Evolutionary conservation across 2,329 filamentous ascomycete species (phyloP), one percentile per base, ranked within the genome.

Genomic region (Aspergillus sp.): DNA sequence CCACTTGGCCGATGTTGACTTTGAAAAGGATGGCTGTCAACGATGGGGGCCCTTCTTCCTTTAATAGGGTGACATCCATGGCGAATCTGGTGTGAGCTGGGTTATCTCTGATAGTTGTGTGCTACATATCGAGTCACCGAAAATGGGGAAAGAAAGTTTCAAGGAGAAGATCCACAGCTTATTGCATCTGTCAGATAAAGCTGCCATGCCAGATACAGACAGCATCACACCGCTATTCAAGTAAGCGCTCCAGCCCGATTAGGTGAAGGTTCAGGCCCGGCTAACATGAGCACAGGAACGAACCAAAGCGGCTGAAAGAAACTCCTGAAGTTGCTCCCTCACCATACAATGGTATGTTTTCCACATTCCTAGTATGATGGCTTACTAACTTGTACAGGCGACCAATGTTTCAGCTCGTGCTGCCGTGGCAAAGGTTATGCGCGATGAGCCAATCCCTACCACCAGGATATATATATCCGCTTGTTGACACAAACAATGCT

Each of bases 321-420:
- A 57, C 54, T 3, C 46, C 41, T 1, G 48, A 59, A n/a, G 34
- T 53, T 15, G 49, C 49, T 11, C 49, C 28, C 3, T 1, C 22
- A 4, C 49, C 49, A 3, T 59, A 59, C 19, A 59, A 53, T 22
- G 56, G 56, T 59, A 46, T 23, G 48, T 46, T 23, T n/a, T 17
- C 25, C 31, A 13, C 31, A 34, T 34, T 9, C 7, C 31, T 34
- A 34, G 31, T 34, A 8, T 34, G 7, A 8, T 34, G 4, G 31
- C 31, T 34, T 34, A 34, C 31, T 34, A 34, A 34, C 31, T 34
- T 13, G 3, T 13, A 34, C 23, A 59, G 56, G 56, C 1, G 56
- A 59, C 25, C 56, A 59, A 53, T 59, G 56, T 19, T 59, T 59
- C 17, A 49, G 56, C 25, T 59, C 56, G 1, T 59, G 56, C 15